Evolutionary conservation across 768 basidiomycete species (phyloP).

Genomic region (Mycena vitilis): DNA sequence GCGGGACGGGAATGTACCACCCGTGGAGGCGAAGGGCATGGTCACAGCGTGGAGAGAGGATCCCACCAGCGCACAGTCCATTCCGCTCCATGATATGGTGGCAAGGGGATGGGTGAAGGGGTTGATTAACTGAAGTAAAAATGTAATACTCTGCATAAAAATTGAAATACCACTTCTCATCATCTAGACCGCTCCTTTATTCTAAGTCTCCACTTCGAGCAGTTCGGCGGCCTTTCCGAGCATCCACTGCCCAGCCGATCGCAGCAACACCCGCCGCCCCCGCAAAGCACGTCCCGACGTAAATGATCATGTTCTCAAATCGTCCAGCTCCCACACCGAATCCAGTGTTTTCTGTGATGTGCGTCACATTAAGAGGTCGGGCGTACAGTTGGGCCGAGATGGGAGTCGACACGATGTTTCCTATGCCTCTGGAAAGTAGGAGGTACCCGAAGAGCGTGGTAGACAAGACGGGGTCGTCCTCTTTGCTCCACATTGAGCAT

Average conservation of each 20-base stretch:
- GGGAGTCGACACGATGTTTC: conserved; percentile 46
- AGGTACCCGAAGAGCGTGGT: conserved; percentile 41
- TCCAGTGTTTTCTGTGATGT: conserved; percentile 27
- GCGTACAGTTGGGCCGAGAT: conserved; percentile 30
- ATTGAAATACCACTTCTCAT: background rate
- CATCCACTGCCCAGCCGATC: conserved; percentile 41
- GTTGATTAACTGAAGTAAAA: background rate
- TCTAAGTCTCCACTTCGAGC: too few species aligned
- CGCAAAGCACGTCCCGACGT: conserved; percentile 46
- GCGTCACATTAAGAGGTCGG: background rate
- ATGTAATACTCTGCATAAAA: background rate
- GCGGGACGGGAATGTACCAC: conserved; percentile 54
- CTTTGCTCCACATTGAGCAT: conserved; percentile 19
- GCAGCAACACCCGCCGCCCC: conserved; percentile 41
- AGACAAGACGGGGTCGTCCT: conserved; percentile 40
- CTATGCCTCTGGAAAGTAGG: conserved; percentile 42
- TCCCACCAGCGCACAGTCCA: background rate
- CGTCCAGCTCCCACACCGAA: conserved; percentile 43
- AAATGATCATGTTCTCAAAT: conserved; percentile 44
- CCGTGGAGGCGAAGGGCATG: conserved; percentile 78
- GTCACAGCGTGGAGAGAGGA: conserved; percentile 62
- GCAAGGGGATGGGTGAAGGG: background rate
- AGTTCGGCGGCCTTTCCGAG: background rate
- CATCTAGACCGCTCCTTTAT: too few species aligned
- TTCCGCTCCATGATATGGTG: background rate